Percentiles rank a stretch among this genome's conserved stretches.
These are phyloP conservation scores for Sphagnurus paluster DNA, from an alignment of 1,284 basidiomycete genomes.

Conservation along the genomic window DNA sequence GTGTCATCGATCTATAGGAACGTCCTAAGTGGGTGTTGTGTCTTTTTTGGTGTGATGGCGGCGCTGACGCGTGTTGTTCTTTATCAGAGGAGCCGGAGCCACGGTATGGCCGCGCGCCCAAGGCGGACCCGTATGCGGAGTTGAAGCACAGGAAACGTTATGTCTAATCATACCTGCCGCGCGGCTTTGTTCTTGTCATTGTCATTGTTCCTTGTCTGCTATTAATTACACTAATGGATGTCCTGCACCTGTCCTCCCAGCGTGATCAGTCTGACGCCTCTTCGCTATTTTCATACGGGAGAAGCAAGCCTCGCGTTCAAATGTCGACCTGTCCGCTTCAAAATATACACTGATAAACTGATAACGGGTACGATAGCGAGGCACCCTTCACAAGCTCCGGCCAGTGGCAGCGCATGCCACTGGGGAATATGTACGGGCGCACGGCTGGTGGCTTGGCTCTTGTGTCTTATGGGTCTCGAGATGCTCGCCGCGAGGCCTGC, in stretches of 20 bases:
- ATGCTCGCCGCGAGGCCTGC: constrained; percentile 1
- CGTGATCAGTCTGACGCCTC: no score
- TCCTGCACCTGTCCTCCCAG: constrained; percentile 1
- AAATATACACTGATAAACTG: no score
- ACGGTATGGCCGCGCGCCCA: constrained; percentile 61
- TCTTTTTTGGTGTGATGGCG: constrained; percentile 7
- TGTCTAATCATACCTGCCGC: constrained; percentile 22
- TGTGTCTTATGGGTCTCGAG: constrained; percentile 1
- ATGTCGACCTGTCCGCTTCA: neutral
- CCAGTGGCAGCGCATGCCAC: neutral
- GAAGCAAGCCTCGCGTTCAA: neutral
- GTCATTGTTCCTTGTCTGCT: constrained; percentile 1
- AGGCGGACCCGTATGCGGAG: constrained; percentile 54
- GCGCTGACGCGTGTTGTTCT: constrained; percentile 14
- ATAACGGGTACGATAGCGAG: no score
- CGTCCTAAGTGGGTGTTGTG: constrained; percentile 59
- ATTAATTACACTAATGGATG: constrained; percentile 11
- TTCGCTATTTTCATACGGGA: no score
- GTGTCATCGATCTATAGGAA: constrained; percentile 70
- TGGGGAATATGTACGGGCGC: neutral
- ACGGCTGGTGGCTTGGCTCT: no score
- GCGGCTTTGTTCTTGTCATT: neutral
- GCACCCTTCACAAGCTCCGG: neutral
- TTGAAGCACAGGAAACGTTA: constrained; percentile 58
- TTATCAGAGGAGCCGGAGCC: constrained; percentile 65